Evolutionary conservation across 495 filamentous ascomycete genomes (phyloP).

Genomic region (Geoglossum glabrum): DNA sequence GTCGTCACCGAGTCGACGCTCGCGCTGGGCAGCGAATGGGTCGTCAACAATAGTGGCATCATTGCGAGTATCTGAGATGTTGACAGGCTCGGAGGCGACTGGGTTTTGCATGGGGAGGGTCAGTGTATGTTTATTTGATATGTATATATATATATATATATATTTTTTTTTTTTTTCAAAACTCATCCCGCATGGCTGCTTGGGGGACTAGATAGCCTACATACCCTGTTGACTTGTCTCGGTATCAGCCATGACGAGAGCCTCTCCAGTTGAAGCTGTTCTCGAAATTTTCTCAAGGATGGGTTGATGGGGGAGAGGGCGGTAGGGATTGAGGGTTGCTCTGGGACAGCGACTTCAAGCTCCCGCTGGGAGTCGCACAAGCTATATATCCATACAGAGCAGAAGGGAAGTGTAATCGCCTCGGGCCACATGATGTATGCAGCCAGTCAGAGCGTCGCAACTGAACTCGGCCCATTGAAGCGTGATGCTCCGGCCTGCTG

Average conservation of each 20-base stretch:
- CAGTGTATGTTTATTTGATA: not conserved
- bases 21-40: constrained; percentile 11
- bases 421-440: not conserved
- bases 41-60: constrained; percentile 1
- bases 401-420: not conserved
- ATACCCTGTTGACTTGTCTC: not conserved
- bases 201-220: not conserved
- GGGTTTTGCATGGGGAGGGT: not conserved
- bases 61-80: not conserved
- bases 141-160: no score
- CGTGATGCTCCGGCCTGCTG: not conserved
- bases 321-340: not conserved
- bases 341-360: not conserved
- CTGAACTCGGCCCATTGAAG: not conserved
- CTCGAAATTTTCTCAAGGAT: not conserved
- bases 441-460: not conserved
- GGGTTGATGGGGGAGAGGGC: not conserved
- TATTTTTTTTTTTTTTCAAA: no score
- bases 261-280: not conserved
- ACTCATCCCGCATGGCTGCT: no score
- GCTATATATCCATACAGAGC: not conserved
- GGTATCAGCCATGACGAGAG: constrained; percentile 5
- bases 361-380: not conserved
- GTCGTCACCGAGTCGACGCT: constrained; percentile 5
- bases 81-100: not conserved